phyloP scores from a whole-genome alignment of 768 basidiomycete species.

The Epithele typhae region DNA sequence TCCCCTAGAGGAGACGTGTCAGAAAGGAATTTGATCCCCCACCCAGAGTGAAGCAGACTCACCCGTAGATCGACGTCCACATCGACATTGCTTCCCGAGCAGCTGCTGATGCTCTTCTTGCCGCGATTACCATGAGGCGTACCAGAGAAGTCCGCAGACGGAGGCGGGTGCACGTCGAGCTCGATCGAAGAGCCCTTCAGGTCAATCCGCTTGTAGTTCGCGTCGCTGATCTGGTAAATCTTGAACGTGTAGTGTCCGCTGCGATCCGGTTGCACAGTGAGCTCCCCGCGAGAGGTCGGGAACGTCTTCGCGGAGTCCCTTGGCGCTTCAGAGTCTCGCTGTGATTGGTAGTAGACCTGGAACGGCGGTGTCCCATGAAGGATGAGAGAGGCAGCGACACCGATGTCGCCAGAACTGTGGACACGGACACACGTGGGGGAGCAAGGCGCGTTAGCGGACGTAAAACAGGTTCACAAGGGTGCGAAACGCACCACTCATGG shows the following conservation, averaged over 20 bases:
- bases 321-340: slow-evolving; percentile 63
- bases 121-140: slow-evolving; percentile 37
- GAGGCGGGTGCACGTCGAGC: slow-evolving; percentile 87
- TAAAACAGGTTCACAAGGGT: background rate
- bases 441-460: background rate
- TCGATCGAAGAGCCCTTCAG: slow-evolving; percentile 76
- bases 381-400: slow-evolving; percentile 82
- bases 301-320: slow-evolving; percentile 59
- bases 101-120: slow-evolving; percentile 64
- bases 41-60: slow-evolving; percentile 16
- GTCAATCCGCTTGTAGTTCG: slow-evolving; percentile 74
- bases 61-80: slow-evolving; percentile 82
- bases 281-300: slow-evolving; percentile 67
- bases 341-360: slow-evolving; percentile 71
- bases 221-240: slow-evolving; percentile 76
- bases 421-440: slow-evolving; percentile 6
- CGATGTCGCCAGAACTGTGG: slow-evolving; percentile 84
- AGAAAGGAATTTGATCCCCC: too few species aligned
- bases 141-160: slow-evolving; percentile 68
- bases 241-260: slow-evolving; percentile 88
- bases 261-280: slow-evolving; percentile 81
- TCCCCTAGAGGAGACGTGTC: slow-evolving; percentile 50
- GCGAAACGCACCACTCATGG: slow-evolving; percentile 71
- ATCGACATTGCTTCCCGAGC: slow-evolving; percentile 70
- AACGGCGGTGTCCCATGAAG: slow-evolving; percentile 90